A percentile compares a stretch with the other conserved stretches of the same genome.
These are phyloP conservation scores for Penicillium paradoxum DNA, from an alignment of 495 filamentous ascomycete species.

Conservation along the genomic window DNA sequence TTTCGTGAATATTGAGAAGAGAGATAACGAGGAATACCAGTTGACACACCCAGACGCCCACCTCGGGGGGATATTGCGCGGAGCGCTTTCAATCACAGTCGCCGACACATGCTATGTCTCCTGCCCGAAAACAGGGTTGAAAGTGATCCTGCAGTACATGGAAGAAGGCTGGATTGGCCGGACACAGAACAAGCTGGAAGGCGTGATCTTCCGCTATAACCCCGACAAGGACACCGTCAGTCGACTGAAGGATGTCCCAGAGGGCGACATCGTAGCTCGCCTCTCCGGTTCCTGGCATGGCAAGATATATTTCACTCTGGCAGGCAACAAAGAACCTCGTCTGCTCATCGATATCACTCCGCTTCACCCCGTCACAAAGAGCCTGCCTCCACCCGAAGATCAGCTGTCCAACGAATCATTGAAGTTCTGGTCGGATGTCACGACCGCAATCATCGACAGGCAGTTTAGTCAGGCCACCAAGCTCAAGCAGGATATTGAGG, in stretches of 20 bases:
- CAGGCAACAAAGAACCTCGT: constrained; percentile 56
- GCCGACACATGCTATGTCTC: constrained; percentile 81
- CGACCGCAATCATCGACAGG: constrained; percentile 77
- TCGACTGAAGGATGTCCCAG: constrained; percentile 77
- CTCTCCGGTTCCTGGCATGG: constrained; percentile 81
- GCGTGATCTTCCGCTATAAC: constrained; percentile 84
- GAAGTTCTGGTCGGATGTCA: constrained; percentile 82
- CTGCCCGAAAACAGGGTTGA: constrained; percentile 81
- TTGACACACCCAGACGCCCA: constrained; percentile 92
- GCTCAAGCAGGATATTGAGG: constrained; percentile 86
- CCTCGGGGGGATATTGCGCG: constrained; percentile 80
- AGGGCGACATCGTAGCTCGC: constrained; percentile 75
- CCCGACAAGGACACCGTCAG: constrained; percentile 71
- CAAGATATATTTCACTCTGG: constrained; percentile 60
- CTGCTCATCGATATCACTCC: constrained; percentile 82
- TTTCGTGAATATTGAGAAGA: constrained; percentile 77
- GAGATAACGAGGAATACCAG: constrained; percentile 86
- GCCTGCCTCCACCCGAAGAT: constrained; percentile 63
- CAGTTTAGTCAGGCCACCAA: constrained; percentile 80
- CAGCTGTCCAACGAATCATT: constrained; percentile 90
- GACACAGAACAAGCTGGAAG: constrained; percentile 84
- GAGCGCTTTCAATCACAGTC: constrained; percentile 77
- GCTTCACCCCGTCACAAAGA: constrained; percentile 69
- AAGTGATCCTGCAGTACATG: constrained; percentile 84
- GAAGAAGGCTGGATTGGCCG: constrained; percentile 94